Evolutionary conservation across 2,329 filamentous ascomycete genomes (phyloP).

Genomic region (Aplosporella prunicola): DNA sequence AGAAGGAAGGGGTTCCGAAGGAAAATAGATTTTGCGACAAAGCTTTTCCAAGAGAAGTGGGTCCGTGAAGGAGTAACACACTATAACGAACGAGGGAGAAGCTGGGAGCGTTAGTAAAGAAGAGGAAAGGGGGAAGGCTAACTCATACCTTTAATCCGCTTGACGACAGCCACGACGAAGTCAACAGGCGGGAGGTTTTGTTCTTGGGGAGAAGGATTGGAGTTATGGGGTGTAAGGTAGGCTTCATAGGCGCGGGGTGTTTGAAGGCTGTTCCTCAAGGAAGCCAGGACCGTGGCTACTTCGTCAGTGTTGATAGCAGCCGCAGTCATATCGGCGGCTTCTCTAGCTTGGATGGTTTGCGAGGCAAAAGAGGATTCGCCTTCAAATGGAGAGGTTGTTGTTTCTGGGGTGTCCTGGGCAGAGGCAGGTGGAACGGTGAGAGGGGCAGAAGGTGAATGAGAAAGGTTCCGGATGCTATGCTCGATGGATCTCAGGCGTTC

Average conservation of each 20-base stretch:
- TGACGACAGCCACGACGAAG: constrained; percentile 18
- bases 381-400: constrained; percentile 33
- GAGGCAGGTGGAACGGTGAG: constrained; percentile 3
- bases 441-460: too few relatives aligned
- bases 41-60: constrained; percentile 1
- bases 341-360: constrained; percentile 39
- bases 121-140: constrained; percentile 13
- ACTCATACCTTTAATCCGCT: constrained; percentile 22
- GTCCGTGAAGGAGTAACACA: not conserved
- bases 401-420: constrained; percentile 18
- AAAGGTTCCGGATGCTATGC: constrained; percentile 23
- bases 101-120: not conserved
- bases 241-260: constrained; percentile 15
- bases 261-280: constrained; percentile 25
- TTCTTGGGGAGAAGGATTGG: not conserved
- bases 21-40: constrained; percentile 36
- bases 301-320: constrained; percentile 23
- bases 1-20: constrained; percentile 32
- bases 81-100: constrained; percentile 2
- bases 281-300: constrained; percentile 23
- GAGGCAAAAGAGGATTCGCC: constrained; percentile 41
- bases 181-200: constrained; percentile 25
- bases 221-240: not conserved
- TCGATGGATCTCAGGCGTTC: constrained; percentile 42
- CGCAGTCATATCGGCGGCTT: constrained; percentile 35